A percentile compares a stretch with the other conserved stretches of the same genome.
Conservation (phyloP, 148 eudicot genomes). For the Rhododendron vialii region DNA sequence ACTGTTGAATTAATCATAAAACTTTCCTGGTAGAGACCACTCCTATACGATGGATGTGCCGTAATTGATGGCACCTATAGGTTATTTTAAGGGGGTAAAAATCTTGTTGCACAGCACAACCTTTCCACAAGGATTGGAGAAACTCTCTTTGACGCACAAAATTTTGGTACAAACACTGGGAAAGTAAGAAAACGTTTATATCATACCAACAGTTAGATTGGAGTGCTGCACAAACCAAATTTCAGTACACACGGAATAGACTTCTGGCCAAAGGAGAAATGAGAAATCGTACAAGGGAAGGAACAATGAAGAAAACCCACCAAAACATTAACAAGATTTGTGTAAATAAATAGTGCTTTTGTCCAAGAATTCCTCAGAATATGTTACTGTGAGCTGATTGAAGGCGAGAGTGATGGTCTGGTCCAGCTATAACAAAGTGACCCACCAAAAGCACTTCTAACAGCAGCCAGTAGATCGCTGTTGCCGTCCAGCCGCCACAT, state of each 20-base stretch:
- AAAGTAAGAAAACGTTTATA: not conserved
- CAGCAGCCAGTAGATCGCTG: constrained; percentile 67
- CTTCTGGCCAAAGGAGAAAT: not conserved
- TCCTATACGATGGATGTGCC: not conserved
- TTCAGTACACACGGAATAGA: not conserved
- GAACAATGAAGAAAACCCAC: not conserved
- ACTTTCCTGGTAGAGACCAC: not conserved
- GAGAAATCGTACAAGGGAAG: not conserved
- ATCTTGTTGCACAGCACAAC: not conserved
- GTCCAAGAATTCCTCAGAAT: not conserved
- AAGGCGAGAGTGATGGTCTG: not conserved
- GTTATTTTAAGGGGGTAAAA: not conserved
- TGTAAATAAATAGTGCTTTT: not conserved
- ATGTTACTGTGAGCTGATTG: not conserved
- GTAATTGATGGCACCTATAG: not conserved
- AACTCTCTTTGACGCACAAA: too few species aligned
- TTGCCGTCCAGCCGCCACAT: constrained; percentile 48
- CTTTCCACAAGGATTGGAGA: too few species aligned
- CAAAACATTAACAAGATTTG: not conserved
- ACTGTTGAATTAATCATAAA: not conserved
- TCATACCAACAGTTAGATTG: constrained; percentile 11
- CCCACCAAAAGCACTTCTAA: constrained; percentile 17
- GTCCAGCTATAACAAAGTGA: not conserved
- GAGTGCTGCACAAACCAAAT: constrained; percentile 14
- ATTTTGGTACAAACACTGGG: not conserved